Evolutionary conservation across 2,329 filamentous ascomycete species (phyloP), one percentile per base, ranked within the genome.

Genomic region (Pseudogymnoascus pannorum): DNA sequence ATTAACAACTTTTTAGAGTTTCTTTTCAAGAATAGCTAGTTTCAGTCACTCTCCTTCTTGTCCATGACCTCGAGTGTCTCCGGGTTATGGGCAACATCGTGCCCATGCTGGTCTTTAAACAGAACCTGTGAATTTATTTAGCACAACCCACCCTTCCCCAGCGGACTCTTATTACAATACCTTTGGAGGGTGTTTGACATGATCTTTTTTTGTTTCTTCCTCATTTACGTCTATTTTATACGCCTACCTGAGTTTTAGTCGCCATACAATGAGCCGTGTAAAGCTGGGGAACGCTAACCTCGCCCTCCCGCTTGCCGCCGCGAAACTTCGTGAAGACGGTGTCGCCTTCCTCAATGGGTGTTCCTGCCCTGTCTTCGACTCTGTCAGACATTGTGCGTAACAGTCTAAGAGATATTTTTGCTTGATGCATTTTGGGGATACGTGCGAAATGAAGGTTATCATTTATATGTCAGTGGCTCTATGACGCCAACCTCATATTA

Each of bases 121-220:
- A 76, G 64, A 2, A 75, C 72, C 72, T 75, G 61, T 14, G 12
- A 5, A 38, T 42, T 20, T 24, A 44, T 20, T 36, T 20, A 57
- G 42, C 14, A 44, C 59, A 26, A n/a, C 14, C 60, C 5, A 5
- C 14, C 1, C 12, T 22, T 29, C 24, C 54, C 20, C 18, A 16
- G 9, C 11, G 26, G 40, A 16, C 6, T 42, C 60, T 33, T 33
- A 64, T 62, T 16, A 24, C 61, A 61, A 38, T 61, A 74, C 75
- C 71, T 77, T 77, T n/a, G 75, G 75, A 9, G 75, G 74, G 54
- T 76, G 70, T 66, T 77, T 76, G 7, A 76, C 74, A 0, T 69
- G 68, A 40, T 72, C 72, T 36, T 70, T 64, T 61, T 72, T 64
- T 3, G 75, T 75, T 35, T 75, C 73, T 38, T 72, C 66, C 57